A percentile compares a stretch with the other conserved stretches of the same genome.
These are phyloP conservation scores for Puccinia novopanici DNA, from an alignment of 1,284 basidiomycete genomes.

Conservation along the genomic window DNA sequence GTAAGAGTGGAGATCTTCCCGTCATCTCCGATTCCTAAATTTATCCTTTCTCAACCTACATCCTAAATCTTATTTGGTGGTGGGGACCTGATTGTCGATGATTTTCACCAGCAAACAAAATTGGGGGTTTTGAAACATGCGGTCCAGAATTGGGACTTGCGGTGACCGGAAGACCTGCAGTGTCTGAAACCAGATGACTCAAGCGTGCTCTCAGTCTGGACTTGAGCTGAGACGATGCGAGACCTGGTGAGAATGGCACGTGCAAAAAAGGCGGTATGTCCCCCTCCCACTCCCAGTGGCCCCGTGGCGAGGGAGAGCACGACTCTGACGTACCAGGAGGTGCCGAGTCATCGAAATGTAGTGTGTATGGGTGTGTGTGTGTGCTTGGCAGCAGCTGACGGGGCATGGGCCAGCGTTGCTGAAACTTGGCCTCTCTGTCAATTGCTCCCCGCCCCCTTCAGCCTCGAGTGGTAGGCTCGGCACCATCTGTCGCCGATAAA, in stretches of 20 bases:
- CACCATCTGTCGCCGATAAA: neutral
- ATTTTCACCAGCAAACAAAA: too few relatives aligned
- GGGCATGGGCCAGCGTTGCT: neutral
- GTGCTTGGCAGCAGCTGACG: neutral
- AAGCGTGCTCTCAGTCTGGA: neutral
- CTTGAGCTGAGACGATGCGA: neutral
- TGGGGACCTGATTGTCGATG: too few relatives aligned
- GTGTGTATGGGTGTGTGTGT: neutral
- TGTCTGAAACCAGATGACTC: neutral
- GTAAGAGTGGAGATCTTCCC: too few relatives aligned
- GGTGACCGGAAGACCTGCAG: too few relatives aligned
- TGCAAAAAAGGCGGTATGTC: neutral
- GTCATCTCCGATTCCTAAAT: too few relatives aligned
- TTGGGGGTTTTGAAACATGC: too few relatives aligned
- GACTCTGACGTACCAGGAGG: neutral
- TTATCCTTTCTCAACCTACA: too few relatives aligned
- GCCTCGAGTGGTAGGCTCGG: neutral
- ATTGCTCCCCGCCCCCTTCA: too few relatives aligned
- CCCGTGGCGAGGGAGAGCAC: neutral
- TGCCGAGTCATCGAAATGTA: neutral
- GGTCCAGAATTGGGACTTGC: too few relatives aligned
- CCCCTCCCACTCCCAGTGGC: neutral
- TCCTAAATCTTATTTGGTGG: too few relatives aligned
- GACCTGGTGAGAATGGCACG: neutral
- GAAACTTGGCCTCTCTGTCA: neutral